Evolutionary conservation across 23 red algal genomes (phyloP).

Genomic region (Gracilariopsis chorda): DNA sequence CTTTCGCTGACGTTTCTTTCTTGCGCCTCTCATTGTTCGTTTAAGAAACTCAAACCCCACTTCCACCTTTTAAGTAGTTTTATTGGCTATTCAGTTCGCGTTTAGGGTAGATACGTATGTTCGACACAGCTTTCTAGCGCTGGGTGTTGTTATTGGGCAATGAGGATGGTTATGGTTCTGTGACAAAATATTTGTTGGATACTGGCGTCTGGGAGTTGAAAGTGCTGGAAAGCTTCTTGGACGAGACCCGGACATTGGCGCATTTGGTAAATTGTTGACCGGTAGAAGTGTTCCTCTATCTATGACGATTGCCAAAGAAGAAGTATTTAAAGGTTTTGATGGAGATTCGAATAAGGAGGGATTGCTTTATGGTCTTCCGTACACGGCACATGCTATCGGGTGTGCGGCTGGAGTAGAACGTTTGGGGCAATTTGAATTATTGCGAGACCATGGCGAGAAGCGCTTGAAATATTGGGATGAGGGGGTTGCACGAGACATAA

Average conservation of each 20-base stretch:
- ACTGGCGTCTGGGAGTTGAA: constrained; percentile 82
- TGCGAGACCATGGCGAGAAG: neutral
- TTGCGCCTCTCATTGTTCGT: too few relatives aligned
- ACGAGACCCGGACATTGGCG: constrained; percentile 76
- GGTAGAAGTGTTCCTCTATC: constrained; percentile 86
- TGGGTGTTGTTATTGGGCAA: too few relatives aligned
- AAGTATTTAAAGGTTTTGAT: constrained; percentile 83
- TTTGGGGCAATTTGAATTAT: constrained; percentile 42
- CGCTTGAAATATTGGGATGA: constrained; percentile 69
- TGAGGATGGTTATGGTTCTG: too few relatives aligned
- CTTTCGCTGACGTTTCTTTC: too few relatives aligned
- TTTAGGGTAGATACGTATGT: too few relatives aligned
- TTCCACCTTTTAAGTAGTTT: too few relatives aligned
- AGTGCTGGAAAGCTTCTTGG: constrained; percentile 56
- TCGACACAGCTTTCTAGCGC: too few relatives aligned
- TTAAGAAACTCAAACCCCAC: too few relatives aligned
- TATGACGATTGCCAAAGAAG: constrained; percentile 75
- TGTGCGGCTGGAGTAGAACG: constrained; percentile 83
- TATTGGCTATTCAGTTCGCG: too few relatives aligned
- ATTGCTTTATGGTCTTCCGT: constrained; percentile 98
- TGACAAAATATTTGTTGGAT: constrained; percentile 95
- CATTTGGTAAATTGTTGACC: constrained; percentile 95
- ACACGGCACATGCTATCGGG: constrained; percentile 89
- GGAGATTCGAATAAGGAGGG: constrained; percentile 66
- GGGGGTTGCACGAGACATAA: constrained; percentile 51